phyloP scores from a whole-genome alignment of 78 protist genomes.

The Trichosphaerium sp. region DNA sequence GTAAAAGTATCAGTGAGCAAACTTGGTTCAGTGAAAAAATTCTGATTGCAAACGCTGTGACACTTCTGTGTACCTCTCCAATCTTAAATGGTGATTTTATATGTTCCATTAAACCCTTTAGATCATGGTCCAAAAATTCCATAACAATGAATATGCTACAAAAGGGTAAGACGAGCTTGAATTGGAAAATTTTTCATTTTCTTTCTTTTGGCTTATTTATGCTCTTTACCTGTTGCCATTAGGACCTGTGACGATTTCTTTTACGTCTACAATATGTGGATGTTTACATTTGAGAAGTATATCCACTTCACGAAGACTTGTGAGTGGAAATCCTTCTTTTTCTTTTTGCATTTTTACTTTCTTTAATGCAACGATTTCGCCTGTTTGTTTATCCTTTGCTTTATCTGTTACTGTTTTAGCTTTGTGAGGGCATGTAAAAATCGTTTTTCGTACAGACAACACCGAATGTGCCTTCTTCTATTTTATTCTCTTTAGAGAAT shows the following conservation, averaged over 20 bases:
- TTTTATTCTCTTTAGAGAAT: slow-evolving; percentile 71
- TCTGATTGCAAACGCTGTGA: no score
- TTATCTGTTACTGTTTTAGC: slow-evolving; percentile 38
- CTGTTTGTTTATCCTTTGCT: slow-evolving; percentile 74
- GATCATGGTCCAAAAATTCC: slow-evolving; percentile 56
- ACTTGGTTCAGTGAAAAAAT: no score
- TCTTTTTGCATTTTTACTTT: slow-evolving; percentile 80
- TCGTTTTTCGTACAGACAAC: slow-evolving; percentile 75
- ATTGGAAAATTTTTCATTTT: no score
- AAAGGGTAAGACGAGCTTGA: no score
- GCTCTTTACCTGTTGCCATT: no score
- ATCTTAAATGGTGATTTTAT: not conserved
- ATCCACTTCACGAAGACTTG: slow-evolving; percentile 93
- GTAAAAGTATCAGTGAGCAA: no score
- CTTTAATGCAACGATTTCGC: slow-evolving; percentile 88
- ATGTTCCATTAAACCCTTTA: slow-evolving; percentile 21
- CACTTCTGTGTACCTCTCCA: no score
- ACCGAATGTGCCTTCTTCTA: slow-evolving; percentile 98
- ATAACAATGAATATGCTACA: slow-evolving; percentile 39
- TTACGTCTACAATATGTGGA: slow-evolving; percentile 79
- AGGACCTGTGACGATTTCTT: no score
- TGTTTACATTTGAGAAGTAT: slow-evolving; percentile 80
- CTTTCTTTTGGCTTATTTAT: no score
- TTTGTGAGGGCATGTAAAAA: not conserved
- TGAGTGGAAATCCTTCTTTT: slow-evolving; percentile 95